phyloP scores from a whole-genome alignment of 176 grass and related monocot genomes.

The Avena eriantha region DNA sequence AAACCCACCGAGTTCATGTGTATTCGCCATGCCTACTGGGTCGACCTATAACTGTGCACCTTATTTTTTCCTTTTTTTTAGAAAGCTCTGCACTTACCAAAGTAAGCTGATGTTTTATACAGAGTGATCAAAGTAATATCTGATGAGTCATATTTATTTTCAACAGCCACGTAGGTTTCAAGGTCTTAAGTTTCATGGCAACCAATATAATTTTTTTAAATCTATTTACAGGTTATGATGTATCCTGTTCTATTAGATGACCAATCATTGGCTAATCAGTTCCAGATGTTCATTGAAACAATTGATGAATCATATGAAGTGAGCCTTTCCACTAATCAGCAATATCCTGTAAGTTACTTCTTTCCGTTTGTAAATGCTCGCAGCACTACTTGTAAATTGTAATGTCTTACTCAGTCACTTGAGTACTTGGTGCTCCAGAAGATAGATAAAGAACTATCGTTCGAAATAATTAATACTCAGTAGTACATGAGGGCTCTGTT shows the following conservation, averaged over 20 bases:
- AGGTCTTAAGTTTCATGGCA: constrained; percentile 27
- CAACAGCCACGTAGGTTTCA: not conserved
- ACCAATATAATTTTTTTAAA: constrained; percentile 16
- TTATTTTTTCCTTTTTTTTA: not conserved
- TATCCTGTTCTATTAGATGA: constrained; percentile 84
- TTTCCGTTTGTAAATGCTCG: constrained; percentile 4
- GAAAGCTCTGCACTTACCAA: not conserved
- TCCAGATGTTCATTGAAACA: constrained; percentile 87
- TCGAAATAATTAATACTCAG: constrained; percentile 27
- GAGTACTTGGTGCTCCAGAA: constrained; percentile 22
- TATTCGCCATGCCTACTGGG: too few species aligned
- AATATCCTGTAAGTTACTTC: constrained; percentile 80
- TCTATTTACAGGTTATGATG: constrained; percentile 77
- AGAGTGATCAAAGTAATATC: constrained; percentile 2
- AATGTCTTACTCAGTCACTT: constrained; percentile 29
- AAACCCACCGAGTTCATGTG: not conserved
- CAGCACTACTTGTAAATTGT: not conserved
- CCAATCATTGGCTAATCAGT: constrained; percentile 77
- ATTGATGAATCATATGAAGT: constrained; percentile 85
- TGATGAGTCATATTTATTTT: constrained; percentile 29
- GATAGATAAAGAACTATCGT: constrained; percentile 12
- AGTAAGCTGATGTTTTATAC: constrained; percentile 32
- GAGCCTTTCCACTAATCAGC: constrained; percentile 88
- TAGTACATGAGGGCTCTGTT: not conserved
- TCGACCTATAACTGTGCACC: constrained; percentile 5